Percentiles rank a stretch among this genome's conserved stretches.
Evolutionary conservation across 176 grass and related monocot species (phyloP).

Genomic region (Oropetium thomaeum): DNA sequence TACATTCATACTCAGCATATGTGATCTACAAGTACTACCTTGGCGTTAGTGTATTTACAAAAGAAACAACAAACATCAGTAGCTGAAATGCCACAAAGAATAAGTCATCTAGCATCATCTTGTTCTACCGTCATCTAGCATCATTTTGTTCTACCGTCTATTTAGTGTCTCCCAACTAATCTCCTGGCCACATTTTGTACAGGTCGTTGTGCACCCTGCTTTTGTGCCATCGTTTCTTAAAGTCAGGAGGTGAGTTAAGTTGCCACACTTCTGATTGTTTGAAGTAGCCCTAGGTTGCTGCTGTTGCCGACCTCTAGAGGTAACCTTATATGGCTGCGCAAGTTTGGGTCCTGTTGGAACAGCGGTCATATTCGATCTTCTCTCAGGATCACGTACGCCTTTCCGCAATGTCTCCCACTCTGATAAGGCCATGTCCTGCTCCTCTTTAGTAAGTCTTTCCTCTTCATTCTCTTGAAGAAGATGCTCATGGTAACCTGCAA

Average conservation of each 20-base stretch:
- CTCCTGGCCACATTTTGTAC: constrained; percentile 71
- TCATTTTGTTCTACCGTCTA: constrained; percentile 62
- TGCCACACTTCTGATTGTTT: constrained; percentile 86
- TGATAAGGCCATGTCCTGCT: constrained; percentile 86
- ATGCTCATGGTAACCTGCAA: constrained; percentile 92
- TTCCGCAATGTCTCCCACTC: constrained; percentile 61
- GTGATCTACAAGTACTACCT: constrained; percentile 2
- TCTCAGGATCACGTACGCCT: constrained; percentile 25
- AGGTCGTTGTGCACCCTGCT: constrained; percentile 69
- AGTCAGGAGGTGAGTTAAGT: constrained; percentile 75
- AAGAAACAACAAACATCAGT: background rate
- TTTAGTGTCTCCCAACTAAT: constrained; percentile 95
- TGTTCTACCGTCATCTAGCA: constrained; percentile 62
- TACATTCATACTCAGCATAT: constrained; percentile 8
- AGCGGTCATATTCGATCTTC: constrained; percentile 21
- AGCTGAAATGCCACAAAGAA: background rate
- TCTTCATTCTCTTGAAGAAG: constrained; percentile 96
- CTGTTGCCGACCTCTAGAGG: constrained; percentile 33
- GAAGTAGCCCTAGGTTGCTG: constrained; percentile 45
- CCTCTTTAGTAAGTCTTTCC: constrained; percentile 91
- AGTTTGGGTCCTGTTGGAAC: constrained; percentile 11
- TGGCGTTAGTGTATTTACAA: constrained; percentile 21
- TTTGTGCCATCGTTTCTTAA: constrained; percentile 70
- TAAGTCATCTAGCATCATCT: constrained; percentile 35
- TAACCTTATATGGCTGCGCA: constrained; percentile 30